phyloP scores from a whole-genome alignment of 129 eudicot genomes.

The Tanacetum coccineum region DNA sequence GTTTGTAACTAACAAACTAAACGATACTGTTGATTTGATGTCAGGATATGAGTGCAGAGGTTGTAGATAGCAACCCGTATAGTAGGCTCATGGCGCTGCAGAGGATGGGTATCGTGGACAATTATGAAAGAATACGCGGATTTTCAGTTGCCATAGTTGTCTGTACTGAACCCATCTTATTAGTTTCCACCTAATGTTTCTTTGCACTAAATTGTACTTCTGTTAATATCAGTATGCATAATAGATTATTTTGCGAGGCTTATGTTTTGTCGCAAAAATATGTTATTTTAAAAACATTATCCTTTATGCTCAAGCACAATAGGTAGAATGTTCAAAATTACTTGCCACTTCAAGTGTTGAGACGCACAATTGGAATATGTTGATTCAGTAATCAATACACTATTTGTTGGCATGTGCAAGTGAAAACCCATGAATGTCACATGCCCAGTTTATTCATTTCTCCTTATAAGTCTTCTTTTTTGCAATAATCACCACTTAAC shows the following conservation, averaged over 20 bases:
- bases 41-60: conserved; percentile 98
- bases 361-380: too few relatives aligned
- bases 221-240: neutral
- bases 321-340: neutral
- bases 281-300: neutral
- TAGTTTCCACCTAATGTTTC: neutral
- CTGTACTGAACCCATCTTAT: conserved; percentile 44
- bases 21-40: conserved; percentile 2
- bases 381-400: too few relatives aligned
- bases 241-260: neutral
- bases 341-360: too few relatives aligned
- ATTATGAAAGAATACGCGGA: conserved; percentile 87
- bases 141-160: conserved; percentile 98
- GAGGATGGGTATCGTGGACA: conserved; percentile 96
- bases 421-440: too few relatives aligned
- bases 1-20: neutral
- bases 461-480: too few relatives aligned
- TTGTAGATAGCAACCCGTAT: conserved; percentile 96
- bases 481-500: too few relatives aligned
- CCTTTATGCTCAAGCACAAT: neutral
- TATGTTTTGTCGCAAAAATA: neutral
- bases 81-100: conserved; percentile 99
- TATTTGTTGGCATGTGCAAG: too few relatives aligned
- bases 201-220: conserved; percentile 6
- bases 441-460: too few relatives aligned